Conservation (phyloP, 306 rosid genomes). For the Malus fusca region DNA sequence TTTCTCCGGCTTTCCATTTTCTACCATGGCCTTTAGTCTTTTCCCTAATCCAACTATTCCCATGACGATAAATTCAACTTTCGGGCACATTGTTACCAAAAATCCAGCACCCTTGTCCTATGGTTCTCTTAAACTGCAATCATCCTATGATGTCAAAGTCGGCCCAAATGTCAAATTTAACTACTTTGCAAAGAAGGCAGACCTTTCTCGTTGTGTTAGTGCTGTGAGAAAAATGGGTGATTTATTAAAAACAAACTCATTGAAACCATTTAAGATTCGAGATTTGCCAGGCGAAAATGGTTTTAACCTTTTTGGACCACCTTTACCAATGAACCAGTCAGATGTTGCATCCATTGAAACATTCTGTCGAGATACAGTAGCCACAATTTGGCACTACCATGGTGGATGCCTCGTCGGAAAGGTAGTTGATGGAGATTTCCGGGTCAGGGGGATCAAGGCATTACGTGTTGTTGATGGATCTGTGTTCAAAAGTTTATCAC, state of each 20-base stretch:
- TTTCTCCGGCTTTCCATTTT: background rate
- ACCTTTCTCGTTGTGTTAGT: background rate
- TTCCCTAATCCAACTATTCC: background rate
- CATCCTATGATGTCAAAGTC: background rate
- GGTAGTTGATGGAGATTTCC: background rate
- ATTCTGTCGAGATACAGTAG: background rate
- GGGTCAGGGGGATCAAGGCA: background rate
- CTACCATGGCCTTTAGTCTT: background rate
- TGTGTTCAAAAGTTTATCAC: background rate
- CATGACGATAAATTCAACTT: background rate
- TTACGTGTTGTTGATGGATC: background rate
- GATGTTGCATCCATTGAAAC: background rate
- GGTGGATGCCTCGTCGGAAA: background rate
- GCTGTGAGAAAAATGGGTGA: background rate
- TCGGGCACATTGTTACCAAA: background rate
- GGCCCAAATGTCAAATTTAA: slow-evolving; percentile 3
- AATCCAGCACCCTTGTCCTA: background rate
- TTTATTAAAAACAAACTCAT: background rate
- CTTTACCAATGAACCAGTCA: background rate
- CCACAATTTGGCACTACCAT: background rate
- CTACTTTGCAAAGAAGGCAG: background rate
- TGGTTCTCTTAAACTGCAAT: background rate
- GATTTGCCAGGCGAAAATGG: background rate
- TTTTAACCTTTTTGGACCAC: background rate
- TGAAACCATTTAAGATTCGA: background rate